Percentiles rank a stretch among this genome's conserved stretches.
Conservation (phyloP, 225 moss, liverwort and hornwort species). For the Asterella californica region DNA sequence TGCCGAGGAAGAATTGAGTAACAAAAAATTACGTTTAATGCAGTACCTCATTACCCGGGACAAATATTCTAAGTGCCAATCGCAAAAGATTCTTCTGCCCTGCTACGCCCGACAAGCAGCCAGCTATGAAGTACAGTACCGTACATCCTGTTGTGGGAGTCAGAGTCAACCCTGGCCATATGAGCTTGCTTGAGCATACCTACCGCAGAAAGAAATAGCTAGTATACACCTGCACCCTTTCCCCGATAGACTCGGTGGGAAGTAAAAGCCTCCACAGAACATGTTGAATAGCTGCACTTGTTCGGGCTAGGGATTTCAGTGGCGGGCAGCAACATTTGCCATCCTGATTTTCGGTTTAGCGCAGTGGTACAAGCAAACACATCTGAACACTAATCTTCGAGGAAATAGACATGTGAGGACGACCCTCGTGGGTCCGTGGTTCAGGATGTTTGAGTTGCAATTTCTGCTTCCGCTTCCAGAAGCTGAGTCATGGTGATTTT, state of each 20-base stretch:
- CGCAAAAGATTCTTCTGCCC: too few species aligned
- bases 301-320: neutral
- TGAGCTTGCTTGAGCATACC: neutral
- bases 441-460: neutral
- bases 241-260: neutral
- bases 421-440: neutral
- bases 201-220: neutral
- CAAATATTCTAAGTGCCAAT: too few species aligned
- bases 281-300: neutral
- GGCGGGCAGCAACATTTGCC: neutral
- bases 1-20: neutral
- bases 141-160: neutral
- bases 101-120: neutral
- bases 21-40: neutral
- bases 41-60: neutral
- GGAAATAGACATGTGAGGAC: neutral
- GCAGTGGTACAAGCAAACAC: neutral
- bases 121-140: neutral
- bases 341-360: neutral
- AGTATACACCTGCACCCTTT: neutral
- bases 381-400: neutral
- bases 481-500: slow-evolving; percentile 72
- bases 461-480: slow-evolving; percentile 27
- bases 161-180: neutral
- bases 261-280: too few species aligned